Evolutionary conservation across 305 asterid species (phyloP).

Genomic region (Fraxinus greggii): DNA sequence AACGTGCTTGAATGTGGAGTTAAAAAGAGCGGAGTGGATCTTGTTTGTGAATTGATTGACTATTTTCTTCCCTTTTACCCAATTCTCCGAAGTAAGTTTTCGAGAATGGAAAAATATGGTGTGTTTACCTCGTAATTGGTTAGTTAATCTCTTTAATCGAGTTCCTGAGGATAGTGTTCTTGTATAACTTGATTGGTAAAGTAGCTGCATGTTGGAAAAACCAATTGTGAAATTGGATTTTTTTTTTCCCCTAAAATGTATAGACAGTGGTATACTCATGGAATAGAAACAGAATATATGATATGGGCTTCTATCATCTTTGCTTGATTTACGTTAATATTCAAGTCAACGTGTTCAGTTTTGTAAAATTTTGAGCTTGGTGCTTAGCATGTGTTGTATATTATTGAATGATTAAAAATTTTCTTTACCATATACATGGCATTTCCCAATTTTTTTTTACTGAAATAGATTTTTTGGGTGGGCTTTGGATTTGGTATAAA

Average conservation of each 20-base stretch:
- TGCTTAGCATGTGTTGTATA: constrained; percentile 10
- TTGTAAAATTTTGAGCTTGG: constrained; percentile 4
- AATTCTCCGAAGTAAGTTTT: neutral
- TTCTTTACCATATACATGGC: neutral
- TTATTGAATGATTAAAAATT: neutral
- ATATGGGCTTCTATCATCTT: constrained; percentile 2
- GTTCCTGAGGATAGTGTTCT: neutral
- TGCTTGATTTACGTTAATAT: constrained; percentile 6
- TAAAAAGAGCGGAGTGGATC: constrained; percentile 18
- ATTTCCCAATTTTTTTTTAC: neutral
- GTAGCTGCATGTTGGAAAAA: constrained; percentile 32
- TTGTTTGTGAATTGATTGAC: constrained; percentile 14
- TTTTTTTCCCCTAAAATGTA: constrained; percentile 1
- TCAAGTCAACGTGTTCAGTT: neutral
- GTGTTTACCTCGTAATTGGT: neutral
- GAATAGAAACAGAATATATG: neutral
- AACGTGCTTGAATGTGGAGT: constrained; percentile 13
- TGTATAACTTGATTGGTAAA: constrained; percentile 23
- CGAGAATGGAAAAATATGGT: neutral
- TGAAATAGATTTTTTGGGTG: neutral
- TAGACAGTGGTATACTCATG: neutral
- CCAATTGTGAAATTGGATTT: neutral
- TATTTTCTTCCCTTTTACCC: constrained; percentile 1
- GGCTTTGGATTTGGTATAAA: neutral
- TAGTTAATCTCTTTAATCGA: neutral